These are phyloP conservation scores for Solanum medicagineum DNA, from an alignment of 257 asterid genomes.

Conservation along the genomic window DNA sequence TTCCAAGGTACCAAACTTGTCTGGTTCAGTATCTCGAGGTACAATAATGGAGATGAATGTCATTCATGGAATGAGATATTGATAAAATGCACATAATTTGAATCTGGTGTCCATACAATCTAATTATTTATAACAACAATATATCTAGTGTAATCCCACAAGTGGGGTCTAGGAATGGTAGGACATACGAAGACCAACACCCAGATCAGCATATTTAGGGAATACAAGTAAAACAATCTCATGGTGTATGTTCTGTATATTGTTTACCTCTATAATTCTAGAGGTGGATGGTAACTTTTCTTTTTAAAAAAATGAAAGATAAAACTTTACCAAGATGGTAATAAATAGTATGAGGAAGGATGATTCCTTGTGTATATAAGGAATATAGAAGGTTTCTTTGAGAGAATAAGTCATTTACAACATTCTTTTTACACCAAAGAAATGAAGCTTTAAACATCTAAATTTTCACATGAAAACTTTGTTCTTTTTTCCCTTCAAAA, in stretches of 20 bases:
- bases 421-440: background rate
- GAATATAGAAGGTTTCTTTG: background rate
- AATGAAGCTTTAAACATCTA: background rate
- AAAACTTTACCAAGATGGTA: background rate
- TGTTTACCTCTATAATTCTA: background rate
- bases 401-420: background rate
- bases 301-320: background rate
- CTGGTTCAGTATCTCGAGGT: background rate
- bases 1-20: background rate
- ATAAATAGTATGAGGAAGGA: background rate
- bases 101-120: background rate
- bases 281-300: background rate
- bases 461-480: background rate
- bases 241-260: background rate
- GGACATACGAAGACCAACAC: background rate
- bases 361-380: background rate
- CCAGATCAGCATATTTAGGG: background rate
- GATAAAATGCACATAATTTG: background rate
- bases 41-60: background rate
- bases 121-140: background rate
- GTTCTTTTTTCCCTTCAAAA: background rate
- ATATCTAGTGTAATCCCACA: background rate
- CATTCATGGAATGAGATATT: background rate
- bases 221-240: background rate
- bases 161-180: background rate